Evolutionary conservation across 345 rosid species (phyloP), one percentile per base, ranked within the genome.

Genomic region (Adansonia digitata): DNA sequence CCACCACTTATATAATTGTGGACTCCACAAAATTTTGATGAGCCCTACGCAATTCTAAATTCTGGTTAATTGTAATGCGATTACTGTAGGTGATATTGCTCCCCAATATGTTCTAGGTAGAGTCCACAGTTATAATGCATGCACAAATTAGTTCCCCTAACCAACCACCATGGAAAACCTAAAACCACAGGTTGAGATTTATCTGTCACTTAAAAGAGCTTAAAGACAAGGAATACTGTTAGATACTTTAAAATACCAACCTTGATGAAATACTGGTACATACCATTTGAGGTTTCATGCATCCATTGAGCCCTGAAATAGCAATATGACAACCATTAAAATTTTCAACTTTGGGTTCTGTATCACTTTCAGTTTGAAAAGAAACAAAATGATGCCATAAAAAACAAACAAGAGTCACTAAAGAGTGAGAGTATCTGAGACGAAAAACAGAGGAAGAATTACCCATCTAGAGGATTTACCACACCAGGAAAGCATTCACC

Each of bases 401-500:
- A 60, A 9, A 60, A 60, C 6, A 14, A 5, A 12, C 3, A 51
- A 51, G 11, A 29, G 39, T 60, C n/a, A 12, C 29, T 27, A 59
- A 57, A 29, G 10, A 5, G 39, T 12, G 18, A 2, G 39, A 59
- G 37, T 29, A 31, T 8, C 37, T 18, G 26, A 26, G 35, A 59
- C 12, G 1, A 29, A 60, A 31, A 60, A 29, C 40, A 31, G 15
- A 27, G 17, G 6, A 29, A 2, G 10, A 31, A 55, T 55, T 55
- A 55, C 61, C 61, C 61, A 77, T n/a, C n/a, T n/a, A n/a, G n/a
- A n/a, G n/a, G n/a, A n/a, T n/a, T n/a, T n/a, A n/a, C n/a, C n/a
- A n/a, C 86, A 31, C 97, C 96, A 2, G 97, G 98, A 72, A 92
- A 92, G 80, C 86, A 81, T 66, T 87, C 96, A 51, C 98, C 97